These are phyloP conservation scores for Vairimorpha necatrix DNA, from an alignment of 371 early-diverging fungal species.

Conservation along the genomic window DNA sequence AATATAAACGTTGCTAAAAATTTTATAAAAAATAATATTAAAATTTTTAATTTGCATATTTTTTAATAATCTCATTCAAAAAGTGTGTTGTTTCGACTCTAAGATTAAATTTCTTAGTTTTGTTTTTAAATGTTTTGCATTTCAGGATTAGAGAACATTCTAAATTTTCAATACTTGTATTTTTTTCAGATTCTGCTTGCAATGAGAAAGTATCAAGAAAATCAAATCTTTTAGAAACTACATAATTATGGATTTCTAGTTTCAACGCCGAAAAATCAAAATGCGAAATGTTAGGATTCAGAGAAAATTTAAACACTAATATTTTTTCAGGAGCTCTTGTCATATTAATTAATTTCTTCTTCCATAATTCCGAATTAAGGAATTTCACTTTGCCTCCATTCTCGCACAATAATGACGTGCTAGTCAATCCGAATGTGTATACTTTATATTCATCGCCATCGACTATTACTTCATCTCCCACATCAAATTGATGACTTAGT, in stretches of 20 bases:
- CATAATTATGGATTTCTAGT: slow-evolving; percentile 51
- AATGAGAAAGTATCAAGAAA: slow-evolving; percentile 63
- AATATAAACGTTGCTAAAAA: too few relatives aligned
- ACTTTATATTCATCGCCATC: slow-evolving; percentile 59
- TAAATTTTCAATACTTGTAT: slow-evolving; percentile 49
- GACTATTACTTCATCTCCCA: slow-evolving; percentile 65
- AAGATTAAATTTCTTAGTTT: slow-evolving; percentile 59
- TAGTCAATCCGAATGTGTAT: slow-evolving; percentile 56
- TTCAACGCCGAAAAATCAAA: slow-evolving; percentile 52
- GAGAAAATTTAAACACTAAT: slow-evolving; percentile 57
- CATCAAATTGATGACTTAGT: slow-evolving; percentile 65
- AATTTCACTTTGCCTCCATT: slow-evolving; percentile 64
- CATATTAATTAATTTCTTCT: slow-evolving; percentile 63
- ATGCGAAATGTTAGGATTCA: slow-evolving; percentile 41
- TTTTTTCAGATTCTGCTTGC: slow-evolving; percentile 44
- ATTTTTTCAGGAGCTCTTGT: slow-evolving; percentile 65
- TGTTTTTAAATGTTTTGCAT: slow-evolving; percentile 58
- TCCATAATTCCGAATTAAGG: slow-evolving; percentile 62
- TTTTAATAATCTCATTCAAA: slow-evolving; percentile 42
- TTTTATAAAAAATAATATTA: too few relatives aligned
- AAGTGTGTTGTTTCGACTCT: slow-evolving; percentile 58
- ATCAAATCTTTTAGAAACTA: slow-evolving; percentile 48
- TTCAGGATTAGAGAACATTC: slow-evolving; percentile 54
- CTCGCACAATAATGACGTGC: slow-evolving; percentile 55
- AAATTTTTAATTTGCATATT: too few relatives aligned